Conservation (phyloP, 495 filamentous ascomycete genomes). For the Mytilinidion resinicola region DNA sequence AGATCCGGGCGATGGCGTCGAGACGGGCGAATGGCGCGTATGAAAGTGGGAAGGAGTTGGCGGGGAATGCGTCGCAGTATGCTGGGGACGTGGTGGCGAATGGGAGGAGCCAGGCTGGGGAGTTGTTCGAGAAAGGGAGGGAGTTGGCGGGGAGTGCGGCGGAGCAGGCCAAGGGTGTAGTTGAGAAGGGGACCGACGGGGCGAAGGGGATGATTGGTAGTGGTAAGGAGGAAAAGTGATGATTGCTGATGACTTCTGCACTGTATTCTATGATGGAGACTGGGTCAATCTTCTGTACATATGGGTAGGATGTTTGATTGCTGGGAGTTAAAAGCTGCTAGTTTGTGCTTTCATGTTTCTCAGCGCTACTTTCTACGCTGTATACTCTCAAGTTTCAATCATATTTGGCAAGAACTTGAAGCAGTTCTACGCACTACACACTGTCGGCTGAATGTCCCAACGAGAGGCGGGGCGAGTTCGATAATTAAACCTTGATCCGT, state of each 20-base stretch:
- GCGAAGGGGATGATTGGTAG: slow-evolving; percentile 6
- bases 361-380: too few relatives aligned
- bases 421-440: too few relatives aligned
- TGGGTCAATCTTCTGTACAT: too few relatives aligned
- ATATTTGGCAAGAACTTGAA: too few relatives aligned
- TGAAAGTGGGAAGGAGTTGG: not conserved
- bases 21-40: slow-evolving; percentile 14
- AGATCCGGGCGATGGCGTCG: slow-evolving; percentile 24
- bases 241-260: not conserved
- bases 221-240: not conserved
- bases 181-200: not conserved
- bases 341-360: too few relatives aligned
- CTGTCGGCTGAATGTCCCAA: too few relatives aligned
- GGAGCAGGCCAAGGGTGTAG: slow-evolving; percentile 3
- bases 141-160: slow-evolving; percentile 9
- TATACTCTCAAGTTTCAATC: too few relatives aligned
- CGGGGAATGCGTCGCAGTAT: slow-evolving; percentile 6
- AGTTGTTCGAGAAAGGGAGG: slow-evolving; percentile 9
- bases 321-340: too few relatives aligned
- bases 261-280: too few relatives aligned
- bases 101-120: slow-evolving; percentile 6
- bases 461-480: too few relatives aligned
- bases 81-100: slow-evolving; percentile 1
- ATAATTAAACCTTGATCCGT: too few relatives aligned
- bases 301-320: too few relatives aligned